Conservation (phyloP, 805 yeast species). For the Brettanomyces sp. region DNA sequence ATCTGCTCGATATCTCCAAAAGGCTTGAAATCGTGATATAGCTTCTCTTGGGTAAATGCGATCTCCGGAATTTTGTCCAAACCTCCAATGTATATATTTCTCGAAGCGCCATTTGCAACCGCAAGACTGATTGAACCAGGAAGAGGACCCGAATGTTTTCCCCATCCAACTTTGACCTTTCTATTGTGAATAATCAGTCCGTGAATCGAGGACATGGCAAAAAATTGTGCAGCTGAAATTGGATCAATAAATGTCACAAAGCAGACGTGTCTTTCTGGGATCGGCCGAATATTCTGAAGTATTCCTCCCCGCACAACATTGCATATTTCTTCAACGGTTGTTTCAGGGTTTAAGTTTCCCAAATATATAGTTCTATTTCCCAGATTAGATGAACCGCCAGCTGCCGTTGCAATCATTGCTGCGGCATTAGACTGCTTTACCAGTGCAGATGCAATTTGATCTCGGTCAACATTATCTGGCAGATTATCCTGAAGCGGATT, state of each 20-base stretch:
- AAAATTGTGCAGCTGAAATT: constrained; percentile 94
- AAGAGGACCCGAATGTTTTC: constrained; percentile 89
- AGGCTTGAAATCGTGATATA: constrained; percentile 64
- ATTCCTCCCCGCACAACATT: constrained; percentile 94
- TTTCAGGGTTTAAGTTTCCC: constrained; percentile 82
- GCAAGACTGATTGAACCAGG: constrained; percentile 82
- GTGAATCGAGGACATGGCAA: constrained; percentile 85
- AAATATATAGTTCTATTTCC: constrained; percentile 92
- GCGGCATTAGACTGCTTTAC: constrained; percentile 96
- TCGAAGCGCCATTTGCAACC: constrained; percentile 86
- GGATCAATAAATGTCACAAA: constrained; percentile 95
- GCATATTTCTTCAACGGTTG: constrained; percentile 87
- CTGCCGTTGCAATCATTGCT: constrained; percentile 91
- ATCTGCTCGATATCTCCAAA: constrained; percentile 95
- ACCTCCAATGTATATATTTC: constrained; percentile 83
- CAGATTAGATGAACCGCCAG: constrained; percentile 85
- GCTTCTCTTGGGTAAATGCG: constrained; percentile 31
- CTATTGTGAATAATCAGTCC: constrained; percentile 81
- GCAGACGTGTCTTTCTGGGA: constrained; percentile 83
- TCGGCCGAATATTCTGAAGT: constrained; percentile 70
- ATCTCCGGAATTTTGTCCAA: constrained; percentile 24
- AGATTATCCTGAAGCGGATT: constrained; percentile 84
- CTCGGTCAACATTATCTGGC: constrained; percentile 48
- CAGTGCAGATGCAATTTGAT: constrained; percentile 59
- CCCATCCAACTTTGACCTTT: constrained; percentile 93